Evolutionary conservation across 2,329 filamentous ascomycete species (phyloP).

Genomic region (Colletotrichum sp.): DNA sequence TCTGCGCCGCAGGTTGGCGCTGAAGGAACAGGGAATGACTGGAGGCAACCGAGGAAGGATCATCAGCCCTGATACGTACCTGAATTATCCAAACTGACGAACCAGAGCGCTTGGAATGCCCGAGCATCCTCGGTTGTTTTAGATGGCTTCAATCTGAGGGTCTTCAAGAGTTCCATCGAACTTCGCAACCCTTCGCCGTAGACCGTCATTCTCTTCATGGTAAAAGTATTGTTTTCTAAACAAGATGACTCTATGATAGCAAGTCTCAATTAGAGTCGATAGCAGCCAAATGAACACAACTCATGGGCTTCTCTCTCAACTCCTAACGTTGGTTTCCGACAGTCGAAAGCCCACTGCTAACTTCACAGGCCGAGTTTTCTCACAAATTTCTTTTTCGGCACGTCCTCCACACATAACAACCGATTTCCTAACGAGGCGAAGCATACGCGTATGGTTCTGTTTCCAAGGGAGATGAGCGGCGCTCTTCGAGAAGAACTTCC

Average conservation of each 20-base stretch:
- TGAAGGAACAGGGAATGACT: neutral
- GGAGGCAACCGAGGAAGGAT: neutral
- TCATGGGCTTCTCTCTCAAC: neutral
- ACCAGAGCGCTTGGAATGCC: neutral
- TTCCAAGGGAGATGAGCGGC: too few species aligned
- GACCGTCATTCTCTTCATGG: neutral
- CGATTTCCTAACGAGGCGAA: neutral
- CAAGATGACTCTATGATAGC: neutral
- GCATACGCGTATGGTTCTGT: neutral
- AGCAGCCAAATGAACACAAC: neutral
- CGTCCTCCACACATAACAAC: neutral
- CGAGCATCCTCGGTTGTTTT: constrained; percentile 4
- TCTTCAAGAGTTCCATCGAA: neutral
- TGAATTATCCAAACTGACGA: neutral
- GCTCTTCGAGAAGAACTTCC: too few species aligned
- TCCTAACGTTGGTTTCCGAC: neutral
- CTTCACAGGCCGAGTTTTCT: neutral
- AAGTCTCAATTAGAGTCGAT: neutral
- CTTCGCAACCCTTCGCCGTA: neutral
- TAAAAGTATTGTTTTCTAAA: neutral
- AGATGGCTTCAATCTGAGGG: neutral
- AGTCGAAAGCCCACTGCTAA: too few species aligned
- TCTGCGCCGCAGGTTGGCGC: neutral
- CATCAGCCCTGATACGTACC: neutral
- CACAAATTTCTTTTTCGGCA: neutral